phyloP scores from a whole-genome alignment of 192 early-diverging fungal genomes.

The Helicostylum pulchrum region DNA sequence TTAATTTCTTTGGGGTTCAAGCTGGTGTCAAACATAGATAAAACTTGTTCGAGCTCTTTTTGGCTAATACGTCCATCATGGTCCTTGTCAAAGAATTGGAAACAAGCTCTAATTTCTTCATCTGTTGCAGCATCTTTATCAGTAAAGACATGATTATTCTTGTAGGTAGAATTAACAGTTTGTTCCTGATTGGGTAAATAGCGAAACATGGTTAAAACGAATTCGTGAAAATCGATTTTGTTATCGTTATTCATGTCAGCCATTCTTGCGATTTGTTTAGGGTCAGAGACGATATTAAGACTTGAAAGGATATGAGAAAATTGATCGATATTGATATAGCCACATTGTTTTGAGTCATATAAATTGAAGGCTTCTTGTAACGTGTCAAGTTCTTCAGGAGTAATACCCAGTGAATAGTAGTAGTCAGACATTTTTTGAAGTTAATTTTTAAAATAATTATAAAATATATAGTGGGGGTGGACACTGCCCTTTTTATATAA shows the following conservation, averaged over 20 bases:
- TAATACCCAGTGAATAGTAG: constrained; percentile 12
- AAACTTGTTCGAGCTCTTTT: constrained; percentile 21
- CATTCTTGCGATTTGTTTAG: constrained; percentile 2
- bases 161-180: neutral
- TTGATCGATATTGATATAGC: constrained; percentile 9
- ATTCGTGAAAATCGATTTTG: constrained; percentile 31
- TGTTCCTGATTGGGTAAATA: constrained; percentile 3
- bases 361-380: constrained; percentile 21
- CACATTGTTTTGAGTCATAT: constrained; percentile 15
- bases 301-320: constrained; percentile 14
- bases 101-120: constrained; percentile 20
- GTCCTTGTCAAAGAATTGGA: constrained; percentile 30
- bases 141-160: neutral
- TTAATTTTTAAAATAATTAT: neutral
- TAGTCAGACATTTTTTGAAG: constrained; percentile 1
- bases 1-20: constrained; percentile 23
- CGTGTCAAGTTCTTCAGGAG: constrained; percentile 14
- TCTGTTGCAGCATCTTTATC: constrained; percentile 9
- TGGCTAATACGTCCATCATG: constrained; percentile 25
- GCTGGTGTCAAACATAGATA: constrained; percentile 13
- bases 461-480: neutral
- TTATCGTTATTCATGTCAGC: constrained; percentile 24
- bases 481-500: too few relatives aligned
- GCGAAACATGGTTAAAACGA: constrained; percentile 14
- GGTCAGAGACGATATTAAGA: constrained; percentile 9